Conservation (phyloP, 192 early-diverging fungal genomes). For the Coemansia sp. region DNA sequence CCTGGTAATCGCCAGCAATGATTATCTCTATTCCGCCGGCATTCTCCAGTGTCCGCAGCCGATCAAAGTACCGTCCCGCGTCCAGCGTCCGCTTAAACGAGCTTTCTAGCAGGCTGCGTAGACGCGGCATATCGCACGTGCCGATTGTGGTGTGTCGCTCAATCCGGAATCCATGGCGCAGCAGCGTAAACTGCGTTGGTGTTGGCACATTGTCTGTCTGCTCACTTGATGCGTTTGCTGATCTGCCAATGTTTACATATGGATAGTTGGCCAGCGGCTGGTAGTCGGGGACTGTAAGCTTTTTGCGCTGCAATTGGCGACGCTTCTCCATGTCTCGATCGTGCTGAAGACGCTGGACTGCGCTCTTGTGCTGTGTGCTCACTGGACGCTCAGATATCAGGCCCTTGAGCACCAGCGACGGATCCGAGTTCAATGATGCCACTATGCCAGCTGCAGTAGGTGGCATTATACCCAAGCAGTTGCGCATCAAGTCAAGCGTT, state of each 20-base stretch:
- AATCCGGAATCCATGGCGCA: slow-evolving; percentile 76
- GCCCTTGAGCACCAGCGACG: slow-evolving; percentile 51
- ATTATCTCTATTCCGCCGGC: slow-evolving; percentile 61
- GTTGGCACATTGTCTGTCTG: background rate
- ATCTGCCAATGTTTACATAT: slow-evolving; percentile 19
- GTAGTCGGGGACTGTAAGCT: slow-evolving; percentile 23
- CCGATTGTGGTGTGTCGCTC: slow-evolving; percentile 55
- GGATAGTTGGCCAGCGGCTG: slow-evolving; percentile 38
- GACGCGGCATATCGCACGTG: slow-evolving; percentile 44
- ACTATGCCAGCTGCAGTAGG: slow-evolving; percentile 73
- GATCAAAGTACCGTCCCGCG: slow-evolving; percentile 54
- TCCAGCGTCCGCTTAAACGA: slow-evolving; percentile 71
- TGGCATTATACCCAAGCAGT: slow-evolving; percentile 66
- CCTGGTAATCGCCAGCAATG: slow-evolving; percentile 88
- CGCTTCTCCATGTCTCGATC: slow-evolving; percentile 11
- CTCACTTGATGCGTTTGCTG: background rate
- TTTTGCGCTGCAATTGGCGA: slow-evolving; percentile 23
- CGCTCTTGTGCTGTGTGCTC: slow-evolving; percentile 21
- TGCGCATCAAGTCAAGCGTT: slow-evolving; percentile 63
- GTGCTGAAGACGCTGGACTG: slow-evolving; percentile 1
- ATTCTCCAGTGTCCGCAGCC: slow-evolving; percentile 56
- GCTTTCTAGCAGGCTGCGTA: slow-evolving; percentile 66
- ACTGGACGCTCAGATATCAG: slow-evolving; percentile 49
- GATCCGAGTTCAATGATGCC: slow-evolving; percentile 56
- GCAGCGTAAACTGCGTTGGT: slow-evolving; percentile 64